Evolutionary conservation across 768 basidiomycete species (phyloP), one percentile per base, ranked within the genome.

Genomic region (Arthromyces matolae): DNA sequence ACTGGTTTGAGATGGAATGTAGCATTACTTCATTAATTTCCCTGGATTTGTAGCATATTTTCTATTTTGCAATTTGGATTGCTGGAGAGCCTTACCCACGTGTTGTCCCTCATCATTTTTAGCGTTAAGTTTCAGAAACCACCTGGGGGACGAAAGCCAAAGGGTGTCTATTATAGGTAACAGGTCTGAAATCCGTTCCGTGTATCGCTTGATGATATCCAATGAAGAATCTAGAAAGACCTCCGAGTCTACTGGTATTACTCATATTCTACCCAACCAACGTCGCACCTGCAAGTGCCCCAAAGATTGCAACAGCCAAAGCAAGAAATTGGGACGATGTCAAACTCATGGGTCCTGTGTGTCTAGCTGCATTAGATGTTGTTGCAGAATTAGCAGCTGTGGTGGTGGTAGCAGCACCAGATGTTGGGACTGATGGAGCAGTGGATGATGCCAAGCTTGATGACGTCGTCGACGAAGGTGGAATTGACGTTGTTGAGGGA

Each of bases 291-390:
- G 48, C 19, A 12, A 56, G 12, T 8, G 34, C 36, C 9, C 54
- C 49, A 28, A 55, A 23, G 18, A 53, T 14, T 12, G 51, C 40
- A 10, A 55, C 23, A 14, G 40, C 45, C 8, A 49, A 19, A 33
- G 28, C 50, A 13, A 51, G 33, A 43, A 51, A 44, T 5, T 40
- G 16, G 13, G 42, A 49, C 3, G 45, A 40, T 5, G n/a, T 28
- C 25, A 40, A 3, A 8, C 28, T 32, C 9, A 29, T 41, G 16
- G 48, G 20, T 8, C 33, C 43, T 33, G 34, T 39, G 44, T 5
- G 25, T 35, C 27, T 27, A n/a, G 52, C 54, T 9, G 52, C 57
- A 44, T 56, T 58, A 8, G 57, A 52, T 8, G 50, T 51, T 39
- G 44, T 18, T 22, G 34, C 24, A 6, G 43, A 23, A 45, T 44